phyloP scores from a whole-genome alignment of 352 stramenopile species.

The Phytophthora constricta region DNA sequence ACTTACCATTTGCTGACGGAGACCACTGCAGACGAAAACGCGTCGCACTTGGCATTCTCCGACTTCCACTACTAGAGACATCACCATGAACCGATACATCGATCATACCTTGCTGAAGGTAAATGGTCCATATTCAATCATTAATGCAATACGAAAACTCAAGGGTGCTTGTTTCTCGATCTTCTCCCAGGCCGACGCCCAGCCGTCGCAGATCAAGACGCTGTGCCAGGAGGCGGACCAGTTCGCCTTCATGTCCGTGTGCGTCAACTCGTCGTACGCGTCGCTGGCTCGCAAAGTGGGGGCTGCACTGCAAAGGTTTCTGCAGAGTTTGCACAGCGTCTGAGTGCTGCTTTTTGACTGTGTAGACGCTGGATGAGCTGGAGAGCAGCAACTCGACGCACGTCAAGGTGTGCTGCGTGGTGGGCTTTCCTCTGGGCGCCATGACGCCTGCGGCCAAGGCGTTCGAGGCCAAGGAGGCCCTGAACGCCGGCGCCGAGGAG shows the following conservation, averaged over 20 bases:
- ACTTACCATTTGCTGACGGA: constrained; percentile 18
- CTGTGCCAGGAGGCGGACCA: constrained; percentile 76
- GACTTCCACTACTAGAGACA: constrained; percentile 3
- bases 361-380: constrained; percentile 53
- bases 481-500: constrained; percentile 79
- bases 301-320: too few relatives aligned
- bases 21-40: constrained; percentile 20
- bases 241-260: constrained; percentile 81
- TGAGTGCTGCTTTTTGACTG: not conserved
- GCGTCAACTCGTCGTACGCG: constrained; percentile 82
- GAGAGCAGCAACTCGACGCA: constrained; percentile 40
- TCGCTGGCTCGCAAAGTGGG: constrained; percentile 61
- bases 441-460: constrained; percentile 66
- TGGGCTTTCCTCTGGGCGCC: constrained; percentile 83
- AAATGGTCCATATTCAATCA: not conserved
- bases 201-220: constrained; percentile 62
- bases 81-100: constrained; percentile 63
- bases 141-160: too few relatives aligned
- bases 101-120: constrained; percentile 89
- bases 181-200: constrained; percentile 70
- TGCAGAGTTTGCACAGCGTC: not conserved
- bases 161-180: too few relatives aligned
- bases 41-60: constrained; percentile 12
- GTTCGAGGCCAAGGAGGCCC: constrained; percentile 71
- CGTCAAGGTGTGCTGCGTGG: constrained; percentile 85